Evolutionary conservation across 1,139 yeast species (phyloP).

Genomic region (Geotrichum aggregatum): DNA sequence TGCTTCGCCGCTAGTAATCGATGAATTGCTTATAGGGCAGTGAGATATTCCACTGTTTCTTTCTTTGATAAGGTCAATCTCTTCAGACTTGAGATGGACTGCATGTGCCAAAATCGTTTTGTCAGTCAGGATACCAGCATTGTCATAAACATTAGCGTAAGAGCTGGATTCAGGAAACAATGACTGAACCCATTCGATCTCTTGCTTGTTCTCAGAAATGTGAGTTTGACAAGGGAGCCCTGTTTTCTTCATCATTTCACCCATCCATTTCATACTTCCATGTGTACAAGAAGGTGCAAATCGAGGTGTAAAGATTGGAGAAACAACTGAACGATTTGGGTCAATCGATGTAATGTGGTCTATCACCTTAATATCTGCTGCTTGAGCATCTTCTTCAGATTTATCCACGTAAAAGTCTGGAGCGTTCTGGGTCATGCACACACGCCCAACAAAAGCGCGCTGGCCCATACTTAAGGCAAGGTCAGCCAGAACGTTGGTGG

Average conservation of each 20-base stretch:
- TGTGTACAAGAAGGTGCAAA: slow-evolving; percentile 87
- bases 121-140: slow-evolving; percentile 53
- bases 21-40: slow-evolving; percentile 89
- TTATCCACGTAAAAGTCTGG: slow-evolving; percentile 67
- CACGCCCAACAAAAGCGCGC: slow-evolving; percentile 87
- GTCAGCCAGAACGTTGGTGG: slow-evolving; percentile 74
- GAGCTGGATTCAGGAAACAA: slow-evolving; percentile 65
- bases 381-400: slow-evolving; percentile 50
- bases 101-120: slow-evolving; percentile 88
- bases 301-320: slow-evolving; percentile 84
- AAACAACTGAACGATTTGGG: slow-evolving; percentile 48
- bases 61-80: slow-evolving; percentile 52
- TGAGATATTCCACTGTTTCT: slow-evolving; percentile 75
- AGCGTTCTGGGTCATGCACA: slow-evolving; percentile 79
- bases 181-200: slow-evolving; percentile 68
- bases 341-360: slow-evolving; percentile 52
- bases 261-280: slow-evolving; percentile 59
- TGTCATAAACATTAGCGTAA: slow-evolving; percentile 76
- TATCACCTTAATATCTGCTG: slow-evolving; percentile 56
- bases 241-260: slow-evolving; percentile 49
- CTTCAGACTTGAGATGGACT: slow-evolving; percentile 64
- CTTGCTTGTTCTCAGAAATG: slow-evolving; percentile 71
- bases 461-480: slow-evolving; percentile 66
- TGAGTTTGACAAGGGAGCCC: slow-evolving; percentile 83
- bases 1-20: slow-evolving; percentile 88